phyloP scores from a whole-genome alignment of 1,139 yeast genomes.

The Nadsonia commutata region DNA sequence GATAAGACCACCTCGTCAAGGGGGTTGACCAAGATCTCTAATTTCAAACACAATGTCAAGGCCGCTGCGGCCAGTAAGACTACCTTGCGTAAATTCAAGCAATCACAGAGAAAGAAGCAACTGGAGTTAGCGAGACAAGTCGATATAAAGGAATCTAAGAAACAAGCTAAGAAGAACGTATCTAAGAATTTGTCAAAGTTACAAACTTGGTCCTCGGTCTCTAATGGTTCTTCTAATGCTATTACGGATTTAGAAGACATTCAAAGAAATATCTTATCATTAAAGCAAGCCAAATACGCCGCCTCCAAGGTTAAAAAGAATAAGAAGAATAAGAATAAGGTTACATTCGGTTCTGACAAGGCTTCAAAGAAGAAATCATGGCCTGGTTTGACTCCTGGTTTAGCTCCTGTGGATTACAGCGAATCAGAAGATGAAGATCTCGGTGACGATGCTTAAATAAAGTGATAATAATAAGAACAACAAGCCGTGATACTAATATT shows the following conservation, averaged over 20 bases:
- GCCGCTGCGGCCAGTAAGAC: not conserved
- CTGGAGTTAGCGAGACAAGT: slow-evolving; percentile 4
- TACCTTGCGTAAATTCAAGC: not conserved
- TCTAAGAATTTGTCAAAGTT: slow-evolving; percentile 3
- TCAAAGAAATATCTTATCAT: not conserved
- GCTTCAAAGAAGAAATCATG: slow-evolving; percentile 3
- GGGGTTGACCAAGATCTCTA: slow-evolving; percentile 2
- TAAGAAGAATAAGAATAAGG: not conserved
- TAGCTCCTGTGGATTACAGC: slow-evolving; percentile 70
- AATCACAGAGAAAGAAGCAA: slow-evolving; percentile 2
- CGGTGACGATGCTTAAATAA: not conserved
- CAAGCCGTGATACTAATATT: not conserved
- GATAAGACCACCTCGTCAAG: slow-evolving; percentile 1
- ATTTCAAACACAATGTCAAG: slow-evolving; percentile 1
- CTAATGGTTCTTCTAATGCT: not conserved
- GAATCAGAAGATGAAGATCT: slow-evolving; percentile 18
- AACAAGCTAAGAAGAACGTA: slow-evolving; percentile 2
- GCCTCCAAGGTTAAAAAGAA: not conserved
- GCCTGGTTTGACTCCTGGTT: slow-evolving; percentile 70
- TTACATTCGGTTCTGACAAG: slow-evolving; percentile 1
- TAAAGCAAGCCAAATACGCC: not conserved
- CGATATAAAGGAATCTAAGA: slow-evolving; percentile 6
- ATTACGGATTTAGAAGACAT: not conserved
- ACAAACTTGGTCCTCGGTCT: not conserved
- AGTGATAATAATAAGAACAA: not conserved